A percentile compares a stretch with the other conserved stretches of the same genome.
Conservation (phyloP, 1,139 yeast species). For the Diutina scorzettiae region DNA sequence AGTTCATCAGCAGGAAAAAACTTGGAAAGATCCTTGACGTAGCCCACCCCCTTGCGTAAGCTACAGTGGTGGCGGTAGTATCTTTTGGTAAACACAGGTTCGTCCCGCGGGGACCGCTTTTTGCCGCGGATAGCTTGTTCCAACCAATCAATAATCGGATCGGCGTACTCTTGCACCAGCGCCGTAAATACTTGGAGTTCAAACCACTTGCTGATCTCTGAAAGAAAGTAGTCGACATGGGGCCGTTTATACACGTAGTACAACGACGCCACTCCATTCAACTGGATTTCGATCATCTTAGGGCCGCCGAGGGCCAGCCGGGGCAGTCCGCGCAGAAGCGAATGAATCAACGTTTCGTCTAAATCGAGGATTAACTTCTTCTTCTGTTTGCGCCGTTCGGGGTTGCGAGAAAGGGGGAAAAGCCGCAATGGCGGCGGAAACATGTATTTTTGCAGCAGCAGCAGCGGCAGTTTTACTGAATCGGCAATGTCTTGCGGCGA, state of each 20-base stretch:
- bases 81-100: constrained; percentile 39
- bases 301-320: constrained; percentile 20
- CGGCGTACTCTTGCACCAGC: constrained; percentile 89
- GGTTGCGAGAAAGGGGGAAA: constrained; percentile 32
- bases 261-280: constrained; percentile 57
- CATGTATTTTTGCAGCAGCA: constrained; percentile 30
- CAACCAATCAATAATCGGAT: constrained; percentile 89
- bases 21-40: constrained; percentile 69
- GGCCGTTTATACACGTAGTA: constrained; percentile 92
- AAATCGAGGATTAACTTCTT: constrained; percentile 78
- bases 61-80: constrained; percentile 76
- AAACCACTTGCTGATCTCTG: constrained; percentile 77
- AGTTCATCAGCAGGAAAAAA: constrained; percentile 33
- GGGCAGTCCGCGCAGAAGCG: constrained; percentile 56
- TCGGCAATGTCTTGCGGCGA: constrained; percentile 10
- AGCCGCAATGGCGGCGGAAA: constrained; percentile 38
- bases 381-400: constrained; percentile 22
- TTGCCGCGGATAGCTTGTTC: constrained; percentile 15
- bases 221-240: constrained; percentile 71
- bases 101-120: constrained; percentile 4
- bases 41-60: constrained; percentile 67
- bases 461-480: constrained; percentile 45
- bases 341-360: constrained; percentile 90
- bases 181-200: constrained; percentile 88
- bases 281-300: constrained; percentile 78